Base-by-base conservation (phyloP, 1,139 yeast genomes). In the Pichia sp. region DNA sequence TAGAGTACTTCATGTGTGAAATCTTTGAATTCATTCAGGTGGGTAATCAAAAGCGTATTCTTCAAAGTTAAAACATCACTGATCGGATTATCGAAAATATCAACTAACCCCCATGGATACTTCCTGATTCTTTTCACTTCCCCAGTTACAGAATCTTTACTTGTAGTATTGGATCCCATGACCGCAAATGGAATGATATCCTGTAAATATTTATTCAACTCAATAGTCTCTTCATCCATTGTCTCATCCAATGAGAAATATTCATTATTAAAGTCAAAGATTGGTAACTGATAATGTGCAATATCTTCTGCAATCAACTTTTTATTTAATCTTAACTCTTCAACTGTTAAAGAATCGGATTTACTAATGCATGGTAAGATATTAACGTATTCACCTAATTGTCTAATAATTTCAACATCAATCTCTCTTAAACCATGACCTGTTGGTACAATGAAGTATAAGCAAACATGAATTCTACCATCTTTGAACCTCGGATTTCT, bases 61-160 rank as follows among this genome's bases (percentile, higher is more conserved):
- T 89, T 79, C 54, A 91, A 69, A 20, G 83, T 72, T n/a, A 81
- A 73, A 60, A 91, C 86, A 61, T 91, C 97, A 42, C 93, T 80
- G 52, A 80, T 75, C 43, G 75, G 75, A 18, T 94, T 79, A 59
- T 91, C 93, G 55, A 85, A 89, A 38, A 75, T 70, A 58, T 89
- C 94, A 38, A 91, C 79, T 41, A 77, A 63, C 1, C 97, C 97
- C 97, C 98, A 91, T 17, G 96, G 96, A 59, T 89, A 91, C 60
- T 79, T 75, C 60, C 98, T 76, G 7, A 86, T 96, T 49, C 89
- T 77, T 35, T 83, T 72, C 36, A 70, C 60, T 47, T 72, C 69
- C 10, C 89, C 91, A 19, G 78, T 70, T 22, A 56, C 60, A 12
- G 72, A 62, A 52, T 81, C 88, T 52, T 76, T 81, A 47, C 61